Base-by-base conservation (phyloP, 1,284 basidiomycete genomes). In the Leccinum ponderosum region DNA sequence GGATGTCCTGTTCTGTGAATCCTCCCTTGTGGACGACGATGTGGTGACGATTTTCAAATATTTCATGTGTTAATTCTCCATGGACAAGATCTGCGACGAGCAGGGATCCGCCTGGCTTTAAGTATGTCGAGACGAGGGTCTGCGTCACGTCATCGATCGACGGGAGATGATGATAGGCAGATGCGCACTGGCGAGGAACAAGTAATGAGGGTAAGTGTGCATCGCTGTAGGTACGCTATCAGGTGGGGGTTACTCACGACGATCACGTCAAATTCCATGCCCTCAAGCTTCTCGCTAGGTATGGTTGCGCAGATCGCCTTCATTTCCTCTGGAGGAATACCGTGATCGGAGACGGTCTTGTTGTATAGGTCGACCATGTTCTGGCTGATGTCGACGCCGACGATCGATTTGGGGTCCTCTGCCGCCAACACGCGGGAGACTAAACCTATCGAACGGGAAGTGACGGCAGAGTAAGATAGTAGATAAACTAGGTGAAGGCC, bases 301-400 rank as follows among this genome's bases (percentile, higher is more conserved):
- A 83, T 81, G 0, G 70, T 67, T 59, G 65, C 65, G 56, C 82
- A 81, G n/a, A 86, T 70, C 2, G 85, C 88, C 11, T 75, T 75
- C 85, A 89, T 87, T 63, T 87, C 83, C 48, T 86, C 82, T 0
- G 76, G 73, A 0, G 77, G 63, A 29, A 89, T 81, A 0, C 86
- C 87, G 56, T 89, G 85, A 61, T 86, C 81, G 29, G 66, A 64
- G 1, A 83, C 83, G 17, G 78, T 76, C 39, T 74, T 69, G 70
- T 91, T 90, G 75, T 84, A 91, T 22, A 76, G 74, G 58, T 89
- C 83, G n/a, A 91, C 83, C 76, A 86, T 83, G 3, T 70, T 80
- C 63, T 84, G 81, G 69, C 85, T 88, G 69, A 90, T 87, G 68
- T 92, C 90, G 33, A 88, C 83, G 4, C 89, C 90, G 27, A 90